Conservation (phyloP, 1,139 yeast genomes). For the Dujonia santamariae region DNA sequence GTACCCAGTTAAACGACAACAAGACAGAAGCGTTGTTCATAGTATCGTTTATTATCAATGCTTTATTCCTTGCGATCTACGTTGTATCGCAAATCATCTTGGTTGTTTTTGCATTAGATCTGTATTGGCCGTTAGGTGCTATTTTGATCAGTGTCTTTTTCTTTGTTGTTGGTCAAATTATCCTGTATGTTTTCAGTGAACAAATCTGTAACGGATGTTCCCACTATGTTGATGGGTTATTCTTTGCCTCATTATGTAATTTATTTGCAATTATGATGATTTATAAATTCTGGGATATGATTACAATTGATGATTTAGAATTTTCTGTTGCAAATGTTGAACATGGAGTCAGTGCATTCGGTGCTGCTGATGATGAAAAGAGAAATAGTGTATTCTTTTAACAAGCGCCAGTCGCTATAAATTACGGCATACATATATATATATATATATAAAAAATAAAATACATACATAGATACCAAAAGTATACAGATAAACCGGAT, state of each 20-base stretch:
- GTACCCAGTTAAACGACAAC: constrained; percentile 33
- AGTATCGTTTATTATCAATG: constrained; percentile 69
- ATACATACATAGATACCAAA: no score
- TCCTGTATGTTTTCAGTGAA: constrained; percentile 65
- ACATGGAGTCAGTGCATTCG: constrained; percentile 35
- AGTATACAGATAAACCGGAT: no score
- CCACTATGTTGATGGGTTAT: constrained; percentile 88
- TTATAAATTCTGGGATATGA: constrained; percentile 94
- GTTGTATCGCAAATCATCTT: constrained; percentile 68
- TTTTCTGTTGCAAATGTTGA: constrained; percentile 65
- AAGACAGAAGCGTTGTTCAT: constrained; percentile 66
- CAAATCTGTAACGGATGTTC: constrained; percentile 66
- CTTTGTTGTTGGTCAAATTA: constrained; percentile 76
- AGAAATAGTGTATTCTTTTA: constrained; percentile 28
- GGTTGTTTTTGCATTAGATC: constrained; percentile 64
- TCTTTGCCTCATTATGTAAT: constrained; percentile 79
- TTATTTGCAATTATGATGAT: constrained; percentile 88
- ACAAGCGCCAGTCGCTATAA: no score
- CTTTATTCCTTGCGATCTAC: constrained; percentile 59
- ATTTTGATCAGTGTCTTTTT: constrained; percentile 65
- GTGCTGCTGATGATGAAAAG: constrained; percentile 32
- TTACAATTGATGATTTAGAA: constrained; percentile 93
- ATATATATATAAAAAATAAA: no score
- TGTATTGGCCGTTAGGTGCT: constrained; percentile 89
- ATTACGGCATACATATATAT: no score